Conservation (phyloP, 495 filamentous ascomycete species). For the Trichoderma parareesei region DNA sequence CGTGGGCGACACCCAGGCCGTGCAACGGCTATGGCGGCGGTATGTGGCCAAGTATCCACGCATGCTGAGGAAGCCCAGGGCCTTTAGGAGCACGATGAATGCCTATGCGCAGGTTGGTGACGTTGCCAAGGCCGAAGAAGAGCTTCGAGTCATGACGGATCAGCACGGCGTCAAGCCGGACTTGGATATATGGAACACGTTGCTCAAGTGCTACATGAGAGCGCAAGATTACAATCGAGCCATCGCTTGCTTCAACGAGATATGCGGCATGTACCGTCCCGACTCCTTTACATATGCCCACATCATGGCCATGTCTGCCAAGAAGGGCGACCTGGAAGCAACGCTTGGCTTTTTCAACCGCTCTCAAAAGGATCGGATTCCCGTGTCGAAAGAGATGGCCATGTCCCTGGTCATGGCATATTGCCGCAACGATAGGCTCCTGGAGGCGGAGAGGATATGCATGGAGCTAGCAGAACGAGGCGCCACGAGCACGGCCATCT, state of each 20-base stretch:
- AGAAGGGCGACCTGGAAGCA: slow-evolving; percentile 66
- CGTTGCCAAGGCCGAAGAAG: slow-evolving; percentile 51
- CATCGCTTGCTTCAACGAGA: slow-evolving; percentile 47
- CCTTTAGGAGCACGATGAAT: slow-evolving; percentile 45
- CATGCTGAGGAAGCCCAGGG: slow-evolving; percentile 25
- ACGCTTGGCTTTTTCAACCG: slow-evolving; percentile 53
- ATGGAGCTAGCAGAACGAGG: slow-evolving; percentile 9
- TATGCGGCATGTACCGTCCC: slow-evolving; percentile 42
- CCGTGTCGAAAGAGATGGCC: slow-evolving; percentile 25
- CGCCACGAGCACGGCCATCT: slow-evolving; percentile 34
- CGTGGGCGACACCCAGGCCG: slow-evolving; percentile 42
- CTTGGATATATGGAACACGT: slow-evolving; percentile 60
- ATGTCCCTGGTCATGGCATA: slow-evolving; percentile 58
- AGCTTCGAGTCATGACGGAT: slow-evolving; percentile 42
- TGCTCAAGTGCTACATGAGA: slow-evolving; percentile 63
- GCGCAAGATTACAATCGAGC: slow-evolving; percentile 57
- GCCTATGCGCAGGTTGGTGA: slow-evolving; percentile 60
- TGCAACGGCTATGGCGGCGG: slow-evolving; percentile 51
- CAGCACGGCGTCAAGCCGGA: slow-evolving; percentile 40
- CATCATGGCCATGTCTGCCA: slow-evolving; percentile 61
- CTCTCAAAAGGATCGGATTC: slow-evolving; percentile 36
- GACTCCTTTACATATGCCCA: slow-evolving; percentile 58
- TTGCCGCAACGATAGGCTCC: slow-evolving; percentile 51
- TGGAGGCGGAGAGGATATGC: slow-evolving; percentile 54
- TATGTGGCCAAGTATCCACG: slow-evolving; percentile 25